Conservation (phyloP, 2,329 filamentous ascomycete species). For the Alternaria sp. region DNA sequence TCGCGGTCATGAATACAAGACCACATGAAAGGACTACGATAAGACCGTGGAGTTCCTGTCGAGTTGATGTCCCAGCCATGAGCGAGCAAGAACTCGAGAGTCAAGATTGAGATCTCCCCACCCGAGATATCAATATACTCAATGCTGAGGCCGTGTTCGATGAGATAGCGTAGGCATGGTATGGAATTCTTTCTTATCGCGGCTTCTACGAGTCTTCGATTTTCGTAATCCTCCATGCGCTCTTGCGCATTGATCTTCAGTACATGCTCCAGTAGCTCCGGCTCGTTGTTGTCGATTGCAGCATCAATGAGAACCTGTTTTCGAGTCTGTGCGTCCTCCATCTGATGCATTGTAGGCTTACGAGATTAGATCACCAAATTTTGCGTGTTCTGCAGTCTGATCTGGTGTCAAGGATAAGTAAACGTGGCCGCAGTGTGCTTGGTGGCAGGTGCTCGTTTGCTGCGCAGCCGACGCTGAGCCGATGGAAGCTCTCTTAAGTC, state of each 20-base stretch:
- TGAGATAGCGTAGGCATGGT: neutral
- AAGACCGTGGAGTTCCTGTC: neutral
- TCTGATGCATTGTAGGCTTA: neutral
- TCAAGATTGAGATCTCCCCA: neutral
- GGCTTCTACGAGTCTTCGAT: neutral
- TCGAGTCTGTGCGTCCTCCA: neutral
- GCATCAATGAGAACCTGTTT: neutral
- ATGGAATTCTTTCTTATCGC: neutral
- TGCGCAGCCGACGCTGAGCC: too few relatives aligned
- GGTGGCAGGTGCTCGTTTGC: neutral
- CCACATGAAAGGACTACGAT: neutral
- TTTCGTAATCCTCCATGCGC: neutral
- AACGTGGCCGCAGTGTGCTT: neutral
- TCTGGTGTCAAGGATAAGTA: accelerated
- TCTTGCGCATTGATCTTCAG: neutral
- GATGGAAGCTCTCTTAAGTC: too few relatives aligned
- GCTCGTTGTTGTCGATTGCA: neutral
- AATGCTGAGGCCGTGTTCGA: neutral
- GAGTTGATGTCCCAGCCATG: conserved; percentile 5
- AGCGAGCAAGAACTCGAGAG: neutral
- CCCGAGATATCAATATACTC: neutral
- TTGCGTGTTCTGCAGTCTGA: neutral
- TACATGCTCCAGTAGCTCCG: neutral
- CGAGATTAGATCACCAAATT: accelerated
- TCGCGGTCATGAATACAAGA: neutral